Evolutionary conservation across 2,329 filamentous ascomycete species (phyloP).

Genomic region (Fusarium cyanostomum): DNA sequence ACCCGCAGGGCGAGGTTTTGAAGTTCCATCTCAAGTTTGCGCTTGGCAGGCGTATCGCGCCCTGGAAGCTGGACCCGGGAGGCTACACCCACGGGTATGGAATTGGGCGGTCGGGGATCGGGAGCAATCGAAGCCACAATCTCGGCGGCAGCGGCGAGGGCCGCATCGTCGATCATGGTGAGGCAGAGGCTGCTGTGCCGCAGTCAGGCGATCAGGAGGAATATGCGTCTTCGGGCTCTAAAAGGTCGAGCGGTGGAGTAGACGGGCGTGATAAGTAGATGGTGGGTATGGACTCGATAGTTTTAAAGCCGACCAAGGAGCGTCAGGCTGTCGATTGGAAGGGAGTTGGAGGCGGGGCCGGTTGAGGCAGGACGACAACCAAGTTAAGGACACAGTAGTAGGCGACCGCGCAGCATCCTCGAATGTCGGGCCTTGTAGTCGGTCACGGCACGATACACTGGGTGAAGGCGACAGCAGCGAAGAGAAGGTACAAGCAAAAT

Average conservation of each 20-base stretch:
- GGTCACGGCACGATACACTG: slow-evolving; percentile 22
- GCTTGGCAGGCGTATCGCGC: slow-evolving; percentile 77
- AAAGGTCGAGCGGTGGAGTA: slow-evolving; percentile 17
- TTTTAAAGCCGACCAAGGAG: slow-evolving; percentile 12
- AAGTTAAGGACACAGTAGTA: slow-evolving; percentile 30
- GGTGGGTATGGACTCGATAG: slow-evolving; percentile 1
- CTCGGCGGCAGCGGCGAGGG: slow-evolving; percentile 62
- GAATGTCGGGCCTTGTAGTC: slow-evolving; percentile 16
- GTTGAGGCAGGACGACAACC: slow-evolving; percentile 18
- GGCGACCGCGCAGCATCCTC: slow-evolving; percentile 36
- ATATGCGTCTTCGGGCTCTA: slow-evolving; percentile 5
- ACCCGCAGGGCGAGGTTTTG: slow-evolving; percentile 80
- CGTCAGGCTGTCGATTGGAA: slow-evolving; percentile 5
- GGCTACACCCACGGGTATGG: slow-evolving; percentile 54
- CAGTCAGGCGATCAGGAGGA: slow-evolving; percentile 37
- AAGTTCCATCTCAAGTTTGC: slow-evolving; percentile 83
- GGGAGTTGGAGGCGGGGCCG: slow-evolving; percentile 10
- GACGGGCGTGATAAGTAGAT: slow-evolving; percentile 1
- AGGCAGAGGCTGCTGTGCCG: slow-evolving; percentile 40
- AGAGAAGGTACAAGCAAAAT: slow-evolving; percentile 7
- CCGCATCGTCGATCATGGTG: slow-evolving; percentile 64
- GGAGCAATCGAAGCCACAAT: slow-evolving; percentile 63
- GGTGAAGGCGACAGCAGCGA: slow-evolving; percentile 17
- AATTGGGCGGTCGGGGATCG: slow-evolving; percentile 52
- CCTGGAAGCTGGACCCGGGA: slow-evolving; percentile 78